Base-by-base conservation (phyloP, 345 rosid species). In the Syzygium aromaticum region DNA sequence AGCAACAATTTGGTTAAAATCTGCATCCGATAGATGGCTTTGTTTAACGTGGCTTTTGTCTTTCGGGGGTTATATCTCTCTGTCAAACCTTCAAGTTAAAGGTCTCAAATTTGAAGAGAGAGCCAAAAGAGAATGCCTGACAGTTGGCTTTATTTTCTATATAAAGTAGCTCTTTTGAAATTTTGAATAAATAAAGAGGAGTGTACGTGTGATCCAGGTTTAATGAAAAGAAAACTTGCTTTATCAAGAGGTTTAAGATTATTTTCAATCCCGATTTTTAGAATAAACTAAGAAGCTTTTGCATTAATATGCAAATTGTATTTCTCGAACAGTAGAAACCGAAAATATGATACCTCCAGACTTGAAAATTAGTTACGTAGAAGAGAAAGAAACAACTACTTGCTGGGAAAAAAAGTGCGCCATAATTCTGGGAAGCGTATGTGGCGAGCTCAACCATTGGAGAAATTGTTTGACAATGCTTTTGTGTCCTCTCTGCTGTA, bases 401-500 rank as follows among this genome's bases (percentile, higher is more conserved):
- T 59, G 30, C 11, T 59, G 7, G 61, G 15, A 27, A 59, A 25
- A 59, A 2, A 3, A 11, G 64, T 11, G 13, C 2, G 5, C 15
- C 0, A 59, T 25, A 59, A 6, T 59, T 27, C 15, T 27, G 7
- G 30, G 27, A 59, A 59, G 3, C 0, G 1, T 2, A 27, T 1
- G 30, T 27, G 0, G 67, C 30, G 14, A 0, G 30, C 67, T 1
- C 15, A 59, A 59, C 1, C 64, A 59, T 11, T 27, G 15, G 28
- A 59, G 15, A 59, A 59, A 59, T 1, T 11, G 3, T 59, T 27
- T 11, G 30, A 1, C 3, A 11, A 0, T 0, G n/a, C 8, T 53
- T 16, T 2, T 61, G 16, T 5, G 33, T n/a, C 16, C 19, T 61
- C 8, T 14, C 8, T n/a, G 9, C 6, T 13, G 38, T 59, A 59